These are phyloP conservation scores for Symbiodinium pilosum DNA, from an alignment of 73 alveolate genomes.

Conservation along the genomic window DNA sequence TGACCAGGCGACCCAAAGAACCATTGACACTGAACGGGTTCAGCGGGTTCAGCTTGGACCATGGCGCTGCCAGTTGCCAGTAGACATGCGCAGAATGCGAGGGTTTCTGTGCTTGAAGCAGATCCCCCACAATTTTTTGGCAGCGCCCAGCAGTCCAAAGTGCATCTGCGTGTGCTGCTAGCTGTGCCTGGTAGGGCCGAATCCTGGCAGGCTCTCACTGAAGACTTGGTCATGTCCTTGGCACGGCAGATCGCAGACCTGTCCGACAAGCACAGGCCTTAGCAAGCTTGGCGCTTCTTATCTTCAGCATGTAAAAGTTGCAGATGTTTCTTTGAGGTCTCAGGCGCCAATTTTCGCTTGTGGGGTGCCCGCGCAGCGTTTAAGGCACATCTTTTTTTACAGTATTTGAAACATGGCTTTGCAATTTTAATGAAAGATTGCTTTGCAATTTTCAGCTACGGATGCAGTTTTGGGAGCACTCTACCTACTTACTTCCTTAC, in stretches of 20 bases:
- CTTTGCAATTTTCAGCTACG: too few species aligned
- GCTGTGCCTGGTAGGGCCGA: too few species aligned
- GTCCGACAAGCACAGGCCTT: slow-evolving; percentile 14
- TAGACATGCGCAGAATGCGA: too few species aligned
- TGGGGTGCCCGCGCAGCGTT: neutral
- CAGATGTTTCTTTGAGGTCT: neutral
- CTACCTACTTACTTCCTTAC: too few species aligned
- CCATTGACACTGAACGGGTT: too few species aligned
- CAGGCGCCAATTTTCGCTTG: slow-evolving; percentile 53
- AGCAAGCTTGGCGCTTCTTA: neutral
- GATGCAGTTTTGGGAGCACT: too few species aligned
- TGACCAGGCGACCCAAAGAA: slow-evolving; percentile 5
- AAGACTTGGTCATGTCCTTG: slow-evolving; percentile 17
- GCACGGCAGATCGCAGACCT: slow-evolving; percentile 18
- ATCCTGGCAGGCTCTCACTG: slow-evolving; percentile 33
- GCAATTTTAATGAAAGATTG: neutral
- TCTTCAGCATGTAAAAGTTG: neutral
- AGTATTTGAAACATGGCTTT: neutral
- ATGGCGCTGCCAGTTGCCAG: too few species aligned
- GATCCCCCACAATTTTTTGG: too few species aligned
- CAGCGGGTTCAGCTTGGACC: too few species aligned
- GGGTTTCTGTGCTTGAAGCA: too few species aligned
- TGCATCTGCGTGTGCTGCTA: too few species aligned
- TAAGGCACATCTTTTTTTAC: neutral
- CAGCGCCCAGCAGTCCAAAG: too few species aligned